Percentiles rank a stretch among this genome's conserved stretches.
Evolutionary conservation across 805 yeast genomes (phyloP).

Genomic region (Candida coquimbonensis): DNA sequence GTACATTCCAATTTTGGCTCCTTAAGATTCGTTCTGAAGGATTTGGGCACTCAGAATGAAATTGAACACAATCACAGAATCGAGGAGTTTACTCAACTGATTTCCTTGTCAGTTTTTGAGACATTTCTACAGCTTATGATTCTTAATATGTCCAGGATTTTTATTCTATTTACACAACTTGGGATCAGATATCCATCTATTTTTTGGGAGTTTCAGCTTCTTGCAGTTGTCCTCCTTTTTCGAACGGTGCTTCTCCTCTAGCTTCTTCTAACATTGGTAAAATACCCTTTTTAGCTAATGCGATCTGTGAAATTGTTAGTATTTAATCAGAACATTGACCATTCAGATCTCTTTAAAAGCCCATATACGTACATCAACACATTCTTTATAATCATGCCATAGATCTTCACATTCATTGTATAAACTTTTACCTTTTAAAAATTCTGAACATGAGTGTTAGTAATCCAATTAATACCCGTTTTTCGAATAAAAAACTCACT

Average conservation of each 20-base stretch:
- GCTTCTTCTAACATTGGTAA: constrained; percentile 84
- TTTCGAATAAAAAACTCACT: constrained; percentile 31
- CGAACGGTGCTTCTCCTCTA: constrained; percentile 83
- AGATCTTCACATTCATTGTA: constrained; percentile 86
- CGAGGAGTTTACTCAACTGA: too few relatives aligned
- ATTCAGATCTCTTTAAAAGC: too few relatives aligned
- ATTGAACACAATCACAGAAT: too few relatives aligned
- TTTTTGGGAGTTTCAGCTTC: constrained; percentile 7
- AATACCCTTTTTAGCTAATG: constrained; percentile 66
- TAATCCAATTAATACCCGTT: background rate
- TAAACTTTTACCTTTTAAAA: constrained; percentile 45
- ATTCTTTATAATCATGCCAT: constrained; percentile 85
- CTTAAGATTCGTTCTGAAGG: too few relatives aligned
- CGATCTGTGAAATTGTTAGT: constrained; percentile 24
- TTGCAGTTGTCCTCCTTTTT: constrained; percentile 44
- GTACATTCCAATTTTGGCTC: too few relatives aligned
- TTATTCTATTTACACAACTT: constrained; percentile 6
- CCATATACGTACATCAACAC: constrained; percentile 50
- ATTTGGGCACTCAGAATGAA: too few relatives aligned
- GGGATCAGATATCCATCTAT: background rate
- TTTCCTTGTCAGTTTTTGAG: too few relatives aligned
- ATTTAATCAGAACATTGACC: background rate
- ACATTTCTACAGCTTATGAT: too few relatives aligned
- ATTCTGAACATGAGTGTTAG: constrained; percentile 29
- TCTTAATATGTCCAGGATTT: background rate